Base-by-base conservation (phyloP, 305 asterid genomes). In the Fraxinus sp. region DNA sequence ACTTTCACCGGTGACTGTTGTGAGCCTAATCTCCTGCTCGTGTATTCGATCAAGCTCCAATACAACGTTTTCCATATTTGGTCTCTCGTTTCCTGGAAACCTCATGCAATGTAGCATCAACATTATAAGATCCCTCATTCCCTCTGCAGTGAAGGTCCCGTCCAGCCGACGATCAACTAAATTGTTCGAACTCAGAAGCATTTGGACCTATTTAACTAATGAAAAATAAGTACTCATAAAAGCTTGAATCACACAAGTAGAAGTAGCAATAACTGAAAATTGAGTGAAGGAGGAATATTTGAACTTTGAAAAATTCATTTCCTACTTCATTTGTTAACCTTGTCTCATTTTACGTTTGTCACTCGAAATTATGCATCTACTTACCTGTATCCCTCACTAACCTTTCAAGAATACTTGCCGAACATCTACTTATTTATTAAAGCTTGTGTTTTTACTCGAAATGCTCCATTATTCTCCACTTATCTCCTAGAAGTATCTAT, bases 1-100 rank as follows among this genome's bases (percentile, higher is more conserved):
- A 16, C 94, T 89, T 87, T 92, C 98, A 4, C 96, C 95, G 82
- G 79, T 82, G 49, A 89, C 80, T 4, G 89, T 94, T n/a, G 97
- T 94, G 18, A 86, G 87, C 83, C 87, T 92, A 26, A 89, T 86
- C 88, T 94, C 98, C 66, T 86, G 87, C 68, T 94, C 93, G 75
- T 87, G 91, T 39, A 91, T 87, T 55, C 80, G 90, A 33, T 92
- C 96, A 26, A 94, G 92, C 87, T 94, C 91, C 77, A 33, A 5
- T 10, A 77, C 91, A 4, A 88, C 88, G 18, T 39, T 83, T 79
- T 87, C 94, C 93, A 93, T 92, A 18, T 37, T 82, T 14, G 93
- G 94, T 73, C 98, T 87, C 26, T 84, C 84, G 79, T 79, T 82
- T 39, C 91, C 89, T 0, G 96, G 92, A 80, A 86, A 87, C n/a